Percentiles rank a stretch among this genome's conserved stretches.
phyloP scores from a whole-genome alignment of 116 monocot genomes.

The Phalaenopsis hybrid region DNA sequence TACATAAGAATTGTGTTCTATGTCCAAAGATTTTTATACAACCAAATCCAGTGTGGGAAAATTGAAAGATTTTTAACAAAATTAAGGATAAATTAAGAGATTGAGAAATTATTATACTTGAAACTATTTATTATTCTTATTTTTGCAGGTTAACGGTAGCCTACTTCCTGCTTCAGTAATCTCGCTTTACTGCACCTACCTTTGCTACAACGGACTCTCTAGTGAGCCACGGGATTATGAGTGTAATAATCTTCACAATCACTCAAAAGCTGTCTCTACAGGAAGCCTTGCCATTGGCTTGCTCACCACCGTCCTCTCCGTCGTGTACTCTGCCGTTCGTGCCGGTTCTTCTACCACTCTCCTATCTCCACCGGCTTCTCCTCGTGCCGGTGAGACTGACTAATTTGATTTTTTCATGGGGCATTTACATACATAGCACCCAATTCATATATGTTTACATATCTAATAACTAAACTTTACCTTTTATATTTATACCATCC shows the following conservation, averaged over 20 bases:
- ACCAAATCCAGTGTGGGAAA: neutral
- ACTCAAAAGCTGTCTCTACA: slow-evolving; percentile 81
- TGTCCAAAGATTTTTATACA: too few species aligned
- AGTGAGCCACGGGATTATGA: slow-evolving; percentile 98
- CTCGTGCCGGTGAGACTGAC: slow-evolving; percentile 50
- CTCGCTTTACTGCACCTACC: slow-evolving; percentile 81
- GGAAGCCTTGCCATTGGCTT: slow-evolving; percentile 85
- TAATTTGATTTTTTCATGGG: neutral
- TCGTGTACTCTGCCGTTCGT: slow-evolving; percentile 96
- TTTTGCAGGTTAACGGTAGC: slow-evolving; percentile 84
- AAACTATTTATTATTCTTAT: neutral
- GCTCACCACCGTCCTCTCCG: slow-evolving; percentile 82
- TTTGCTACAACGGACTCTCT: slow-evolving; percentile 91
- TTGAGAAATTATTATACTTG: too few species aligned
- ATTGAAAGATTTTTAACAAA: neutral
- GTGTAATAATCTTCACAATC: slow-evolving; percentile 92
- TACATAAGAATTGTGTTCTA: too few species aligned
- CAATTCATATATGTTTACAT: too few species aligned
- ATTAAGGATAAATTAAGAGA: neutral
- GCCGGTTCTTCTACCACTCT: slow-evolving; percentile 94
- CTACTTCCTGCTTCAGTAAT: slow-evolving; percentile 92
- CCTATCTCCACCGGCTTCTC: slow-evolving; percentile 76
- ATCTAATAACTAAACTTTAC: too few species aligned
- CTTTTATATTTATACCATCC: too few species aligned
- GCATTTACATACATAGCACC: too few species aligned